Evolutionary conservation across 2,329 filamentous ascomycete species (phyloP), one percentile per base, ranked within the genome.

Genomic region (Cadophora malorum): DNA sequence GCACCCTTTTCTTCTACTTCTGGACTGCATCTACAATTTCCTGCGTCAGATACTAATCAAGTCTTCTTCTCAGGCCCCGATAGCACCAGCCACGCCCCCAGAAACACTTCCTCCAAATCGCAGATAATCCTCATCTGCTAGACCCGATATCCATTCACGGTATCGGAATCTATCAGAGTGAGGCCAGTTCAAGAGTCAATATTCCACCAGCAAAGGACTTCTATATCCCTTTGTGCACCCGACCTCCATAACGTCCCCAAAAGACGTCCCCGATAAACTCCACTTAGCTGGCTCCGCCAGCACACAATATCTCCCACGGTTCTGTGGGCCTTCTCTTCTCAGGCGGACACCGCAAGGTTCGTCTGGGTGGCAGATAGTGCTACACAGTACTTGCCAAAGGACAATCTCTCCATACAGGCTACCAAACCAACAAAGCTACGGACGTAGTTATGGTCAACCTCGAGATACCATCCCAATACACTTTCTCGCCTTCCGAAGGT

Each of bases 331-430:
- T 96, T 94, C 93, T 96, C 91, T 94, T 85, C 92, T 94, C 92
- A 92, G 89, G 87, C 93, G 92, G 86, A 92, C 91, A 86, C 90
- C 89, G 88, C 91, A 93, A 91, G 88, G 91, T 94, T 94, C 93
- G 92, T 95, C 93, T 96, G 93, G 89, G 93, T 87, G 89, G 92
- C 90, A 96, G 94, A 93, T 91, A 94, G 93, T 92, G 94, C 93
- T 96, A 91, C 91, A 91, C 90, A 86, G 87, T 88, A 85, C 84
- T 76, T 76, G 70, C 70, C 71, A 71, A 61, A 58, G 68, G 67
- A 64, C 53, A 56, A 74, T 69, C 47, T 25, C 33, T 72, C 71
- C 70, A 69, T 67, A 70, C 64, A 66, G 45, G 59, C 65, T 49
- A 47, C 38, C 33, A 61, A n/a, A 64, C 52, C 47, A n/a, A 61